These are phyloP conservation scores for Dendrothele bispora DNA, from an alignment of 768 basidiomycete species.

Conservation along the genomic window DNA sequence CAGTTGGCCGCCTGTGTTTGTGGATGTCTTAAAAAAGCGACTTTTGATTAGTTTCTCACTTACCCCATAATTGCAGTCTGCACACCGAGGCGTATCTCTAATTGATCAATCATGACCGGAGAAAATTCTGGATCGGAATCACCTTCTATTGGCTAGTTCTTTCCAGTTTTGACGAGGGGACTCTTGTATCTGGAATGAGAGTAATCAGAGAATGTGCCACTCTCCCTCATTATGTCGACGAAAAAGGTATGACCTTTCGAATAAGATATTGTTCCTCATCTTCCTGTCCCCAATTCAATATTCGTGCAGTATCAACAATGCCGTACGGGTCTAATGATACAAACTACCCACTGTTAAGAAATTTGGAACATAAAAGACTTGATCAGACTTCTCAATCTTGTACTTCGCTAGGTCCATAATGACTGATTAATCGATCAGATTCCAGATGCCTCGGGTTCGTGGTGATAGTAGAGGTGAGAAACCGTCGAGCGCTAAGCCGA, in stretches of 20 bases:
- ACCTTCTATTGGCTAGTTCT: constrained; percentile 69
- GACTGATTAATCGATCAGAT: no score
- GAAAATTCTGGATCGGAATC: constrained; percentile 24
- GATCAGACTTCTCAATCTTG: no score
- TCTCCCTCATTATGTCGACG: neutral
- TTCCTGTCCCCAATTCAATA: no score
- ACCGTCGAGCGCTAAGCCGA: no score
- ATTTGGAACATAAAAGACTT: constrained; percentile 71
- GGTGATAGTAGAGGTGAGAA: no score
- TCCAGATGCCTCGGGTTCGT: no score
- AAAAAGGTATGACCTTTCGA: constrained; percentile 55
- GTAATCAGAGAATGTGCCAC: neutral
- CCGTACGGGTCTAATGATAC: no score
- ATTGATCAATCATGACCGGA: constrained; percentile 1
- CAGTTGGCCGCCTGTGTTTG: constrained; percentile 66
- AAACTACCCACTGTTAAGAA: constrained; percentile 65
- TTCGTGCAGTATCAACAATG: no score
- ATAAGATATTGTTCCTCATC: constrained; percentile 79
- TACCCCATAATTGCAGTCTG: constrained; percentile 78
- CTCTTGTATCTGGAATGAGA: constrained; percentile 60
- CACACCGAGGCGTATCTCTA: neutral
- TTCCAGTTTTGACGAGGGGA: constrained; percentile 86
- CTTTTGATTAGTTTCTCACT: constrained; percentile 6
- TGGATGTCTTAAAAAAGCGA: constrained; percentile 7
- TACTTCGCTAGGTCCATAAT: no score